Conservation (phyloP, 2,329 filamentous ascomycete genomes). For the Metarhizium sp. region DNA sequence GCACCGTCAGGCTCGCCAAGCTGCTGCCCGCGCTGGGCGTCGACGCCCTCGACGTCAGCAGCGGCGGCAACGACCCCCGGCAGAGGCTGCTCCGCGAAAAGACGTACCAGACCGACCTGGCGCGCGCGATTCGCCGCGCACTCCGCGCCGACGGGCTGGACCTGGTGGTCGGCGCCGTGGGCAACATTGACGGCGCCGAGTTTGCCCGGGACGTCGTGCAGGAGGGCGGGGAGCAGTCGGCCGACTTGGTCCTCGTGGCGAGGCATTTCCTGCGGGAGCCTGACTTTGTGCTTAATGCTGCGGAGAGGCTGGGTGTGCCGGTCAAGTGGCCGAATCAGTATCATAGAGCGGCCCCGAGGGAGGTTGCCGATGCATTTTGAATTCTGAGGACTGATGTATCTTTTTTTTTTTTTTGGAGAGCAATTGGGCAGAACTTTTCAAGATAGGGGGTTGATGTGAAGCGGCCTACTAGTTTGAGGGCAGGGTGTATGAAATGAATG, state of each 20-base stretch:
- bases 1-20: slow-evolving; percentile 58
- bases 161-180: slow-evolving; percentile 65
- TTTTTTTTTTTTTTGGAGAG: too few relatives aligned
- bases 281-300: slow-evolving; percentile 64
- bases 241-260: slow-evolving; percentile 65
- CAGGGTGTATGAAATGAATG: too few relatives aligned
- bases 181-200: slow-evolving; percentile 59
- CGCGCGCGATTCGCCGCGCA: slow-evolving; percentile 60
- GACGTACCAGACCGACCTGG: slow-evolving; percentile 68
- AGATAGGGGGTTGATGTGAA: too few relatives aligned
- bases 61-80: slow-evolving; percentile 57
- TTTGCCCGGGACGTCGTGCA: slow-evolving; percentile 54
- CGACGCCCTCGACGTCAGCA: slow-evolving; percentile 76
- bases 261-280: slow-evolving; percentile 77
- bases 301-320: slow-evolving; percentile 60
- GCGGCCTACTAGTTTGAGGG: too few relatives aligned
- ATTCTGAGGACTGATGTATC: too few relatives aligned
- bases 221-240: slow-evolving; percentile 24
- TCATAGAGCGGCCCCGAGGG: slow-evolving; percentile 23
- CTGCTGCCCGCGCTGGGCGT: slow-evolving; percentile 64
- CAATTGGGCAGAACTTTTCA: too few relatives aligned
- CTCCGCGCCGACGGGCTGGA: slow-evolving; percentile 36
- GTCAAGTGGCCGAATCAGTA: slow-evolving; percentile 67
- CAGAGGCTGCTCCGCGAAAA: slow-evolving; percentile 53
- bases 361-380: slow-evolving; percentile 3